Base-by-base conservation (phyloP, 345 rosid genomes). In the Viola odorata region DNA sequence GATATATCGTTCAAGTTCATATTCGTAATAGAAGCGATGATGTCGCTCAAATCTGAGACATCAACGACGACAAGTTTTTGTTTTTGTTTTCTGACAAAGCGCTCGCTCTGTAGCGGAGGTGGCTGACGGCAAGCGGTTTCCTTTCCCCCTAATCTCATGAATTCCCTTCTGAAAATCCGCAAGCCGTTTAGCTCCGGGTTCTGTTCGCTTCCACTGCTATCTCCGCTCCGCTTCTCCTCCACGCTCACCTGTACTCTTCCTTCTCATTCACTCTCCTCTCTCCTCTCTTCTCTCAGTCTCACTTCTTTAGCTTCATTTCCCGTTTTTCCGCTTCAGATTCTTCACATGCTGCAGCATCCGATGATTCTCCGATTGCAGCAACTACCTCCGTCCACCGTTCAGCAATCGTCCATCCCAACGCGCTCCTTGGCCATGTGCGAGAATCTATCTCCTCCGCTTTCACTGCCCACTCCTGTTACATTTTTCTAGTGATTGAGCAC, bases 351-450 rank as follows among this genome's bases (percentile, higher is more conserved):
- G 32, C 32, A 23, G 32, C 32, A 23, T 23, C 32, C 32, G 32
- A 23, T 2, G 32, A 23, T 23, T 23, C 32, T 23, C 32, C 32
- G 32, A 23, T 23, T 23, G 42, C 23, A 44, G 63, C 45, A 42
- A 39, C 70, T 45, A 68, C 72, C 61, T 66, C 75, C 58, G 70
- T 92, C 59, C 98, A 92, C 68, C 86, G 91, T 13, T 74, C 78
- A 40, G 88, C 98, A 41, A 47, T 82, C 37, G 80, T 92, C 63
- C 96, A 92, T 72, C 96, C 96, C 40, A 69, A 76, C 52, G 96
- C 98, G 36, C 58, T 80, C 48, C 75, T 87, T 64, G 99, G 97
- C 51, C 80, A 79, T 84, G 96, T 91, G 32, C 56, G 32, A 23
- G 32, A 23, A 23, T 23, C 32, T 23, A 1, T 23, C 32, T 23